Evolutionary conservation across 805 yeast species (phyloP), one percentile per base, ranked within the genome.

Genomic region (Saccharomycopsis lassenensis): DNA sequence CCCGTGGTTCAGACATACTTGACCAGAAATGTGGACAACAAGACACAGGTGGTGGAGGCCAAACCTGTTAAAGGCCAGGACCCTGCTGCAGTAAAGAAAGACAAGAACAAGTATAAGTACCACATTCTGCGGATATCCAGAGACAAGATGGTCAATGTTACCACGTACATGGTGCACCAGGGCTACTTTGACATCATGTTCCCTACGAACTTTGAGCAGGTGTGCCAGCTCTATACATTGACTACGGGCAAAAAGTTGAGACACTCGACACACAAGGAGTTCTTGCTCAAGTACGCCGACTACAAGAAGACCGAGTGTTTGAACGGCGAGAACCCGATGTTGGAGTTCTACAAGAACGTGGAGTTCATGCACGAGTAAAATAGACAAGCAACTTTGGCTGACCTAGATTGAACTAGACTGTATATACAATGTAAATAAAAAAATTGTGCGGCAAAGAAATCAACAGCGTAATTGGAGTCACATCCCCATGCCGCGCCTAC

Each of bases 151-250:
- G 67, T 82, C 4, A 75, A 81, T 15, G 71, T 77, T 0, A 65
- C 74, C 25, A 74, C 87, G 0, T 83, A 75, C 53, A 77, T 84
- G 87, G 78, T 71, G n/a, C 67, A 77, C 26, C 94, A 82, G 52
- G 95, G 94, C 0, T 79, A 68, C 50, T 84, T 82, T 52, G 94
- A 84, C 54, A 83, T 84, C 34, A 74, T 82, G 78, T 84, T 84
- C 50, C 83, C 93, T 7, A 84, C 94, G 0, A 80, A 84, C 49
- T 85, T 84, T 54, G 57, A 59, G 5, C 59, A 74, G 6, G 72
- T 75, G 3, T 63, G 70, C 27, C 78, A 75, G 33, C 43, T 83
- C 41, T 85, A 84, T 51, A 59, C 62, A 12, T 69, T 69, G 43
- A 69, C 81, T 11, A 69, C 77, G 15, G 85, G 85, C 0, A 77